phyloP scores from a whole-genome alignment of 768 basidiomycete species.

The Suillus cothurnatus region DNA sequence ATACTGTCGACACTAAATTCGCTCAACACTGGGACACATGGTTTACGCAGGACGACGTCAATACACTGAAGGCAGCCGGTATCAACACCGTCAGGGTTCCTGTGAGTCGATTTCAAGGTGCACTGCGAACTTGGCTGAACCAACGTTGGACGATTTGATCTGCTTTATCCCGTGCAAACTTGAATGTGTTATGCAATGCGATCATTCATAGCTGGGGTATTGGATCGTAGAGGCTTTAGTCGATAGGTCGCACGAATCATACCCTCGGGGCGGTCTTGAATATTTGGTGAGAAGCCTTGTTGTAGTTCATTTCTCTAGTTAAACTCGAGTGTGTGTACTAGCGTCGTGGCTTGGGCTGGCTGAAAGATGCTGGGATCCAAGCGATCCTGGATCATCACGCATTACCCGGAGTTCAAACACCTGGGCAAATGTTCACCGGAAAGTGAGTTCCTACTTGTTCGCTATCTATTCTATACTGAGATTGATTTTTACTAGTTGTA shows the following conservation, averaged over 20 bases:
- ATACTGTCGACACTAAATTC: slow-evolving; percentile 59
- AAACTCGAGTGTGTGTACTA: slow-evolving; percentile 25
- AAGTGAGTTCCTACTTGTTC: slow-evolving; percentile 38
- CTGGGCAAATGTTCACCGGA: slow-evolving; percentile 69
- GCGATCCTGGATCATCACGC: slow-evolving; percentile 76
- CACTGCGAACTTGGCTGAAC: background rate
- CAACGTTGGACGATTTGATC: background rate
- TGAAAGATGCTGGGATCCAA: slow-evolving; percentile 62
- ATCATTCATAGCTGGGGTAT: slow-evolving; percentile 63
- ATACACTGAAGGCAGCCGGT: slow-evolving; percentile 49
- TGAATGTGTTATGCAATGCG: background rate
- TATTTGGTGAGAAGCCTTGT: slow-evolving; percentile 50
- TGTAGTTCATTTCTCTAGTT: background rate
- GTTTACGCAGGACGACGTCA: slow-evolving; percentile 68
- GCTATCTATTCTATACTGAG: background rate
- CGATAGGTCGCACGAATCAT: slow-evolving; percentile 59
- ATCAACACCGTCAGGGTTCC: slow-evolving; percentile 84
- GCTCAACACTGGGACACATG: slow-evolving; percentile 73
- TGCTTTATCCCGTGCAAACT: background rate
- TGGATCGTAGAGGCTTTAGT: slow-evolving; percentile 82
- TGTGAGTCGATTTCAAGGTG: slow-evolving; percentile 39
- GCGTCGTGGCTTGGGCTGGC: slow-evolving; percentile 63
- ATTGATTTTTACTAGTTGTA: slow-evolving; percentile 51
- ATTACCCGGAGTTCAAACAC: slow-evolving; percentile 66
- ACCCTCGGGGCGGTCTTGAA: slow-evolving; percentile 67